A percentile compares a stretch with the other conserved stretches of the same genome.
phyloP scores from a whole-genome alignment of 176 grass and related monocot genomes.

The Pharus latifolius region DNA sequence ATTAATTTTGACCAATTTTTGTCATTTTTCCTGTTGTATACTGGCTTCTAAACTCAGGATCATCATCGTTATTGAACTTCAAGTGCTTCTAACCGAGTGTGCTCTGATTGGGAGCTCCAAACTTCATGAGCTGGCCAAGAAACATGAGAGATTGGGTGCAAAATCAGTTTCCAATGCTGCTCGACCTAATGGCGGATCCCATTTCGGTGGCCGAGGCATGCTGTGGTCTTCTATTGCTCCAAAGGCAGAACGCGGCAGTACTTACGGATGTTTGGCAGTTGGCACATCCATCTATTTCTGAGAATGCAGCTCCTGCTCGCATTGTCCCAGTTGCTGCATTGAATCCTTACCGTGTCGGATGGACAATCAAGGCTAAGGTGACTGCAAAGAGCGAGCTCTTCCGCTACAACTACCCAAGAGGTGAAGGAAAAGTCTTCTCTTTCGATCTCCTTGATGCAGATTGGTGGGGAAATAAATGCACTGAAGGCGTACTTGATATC shows the following conservation, averaged over 20 bases:
- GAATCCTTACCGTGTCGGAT: slow-evolving; percentile 50
- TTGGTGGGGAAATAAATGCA: slow-evolving; percentile 31
- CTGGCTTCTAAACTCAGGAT: slow-evolving; percentile 27
- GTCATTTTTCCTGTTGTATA: not conserved
- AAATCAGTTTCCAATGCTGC: not conserved
- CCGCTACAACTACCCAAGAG: slow-evolving; percentile 21
- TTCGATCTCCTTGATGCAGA: slow-evolving; percentile 49
- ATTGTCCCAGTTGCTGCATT: slow-evolving; percentile 42
- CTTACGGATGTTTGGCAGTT: slow-evolving; percentile 23
- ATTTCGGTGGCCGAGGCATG: not conserved
- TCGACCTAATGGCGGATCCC: not conserved
- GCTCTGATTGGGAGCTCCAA: slow-evolving; percentile 19
- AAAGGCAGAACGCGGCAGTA: slow-evolving; percentile 12
- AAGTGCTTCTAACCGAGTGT: slow-evolving; percentile 21
- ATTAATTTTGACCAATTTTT: not conserved
- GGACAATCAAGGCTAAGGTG: slow-evolving; percentile 56
- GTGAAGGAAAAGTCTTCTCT: slow-evolving; percentile 46
- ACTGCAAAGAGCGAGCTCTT: slow-evolving; percentile 33
- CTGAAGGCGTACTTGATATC: slow-evolving; percentile 50
- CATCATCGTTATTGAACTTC: slow-evolving; percentile 30
- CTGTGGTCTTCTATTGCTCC: slow-evolving; percentile 9
- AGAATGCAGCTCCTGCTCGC: slow-evolving; percentile 39
- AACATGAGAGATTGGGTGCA: not conserved
- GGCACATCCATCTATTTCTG: slow-evolving; percentile 31
- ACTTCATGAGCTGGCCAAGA: not conserved